Percentiles rank a stretch among this genome's conserved stretches.
These are phyloP conservation scores for Starmerella cellae DNA, from an alignment of 805 yeast species.

Conservation along the genomic window DNA sequence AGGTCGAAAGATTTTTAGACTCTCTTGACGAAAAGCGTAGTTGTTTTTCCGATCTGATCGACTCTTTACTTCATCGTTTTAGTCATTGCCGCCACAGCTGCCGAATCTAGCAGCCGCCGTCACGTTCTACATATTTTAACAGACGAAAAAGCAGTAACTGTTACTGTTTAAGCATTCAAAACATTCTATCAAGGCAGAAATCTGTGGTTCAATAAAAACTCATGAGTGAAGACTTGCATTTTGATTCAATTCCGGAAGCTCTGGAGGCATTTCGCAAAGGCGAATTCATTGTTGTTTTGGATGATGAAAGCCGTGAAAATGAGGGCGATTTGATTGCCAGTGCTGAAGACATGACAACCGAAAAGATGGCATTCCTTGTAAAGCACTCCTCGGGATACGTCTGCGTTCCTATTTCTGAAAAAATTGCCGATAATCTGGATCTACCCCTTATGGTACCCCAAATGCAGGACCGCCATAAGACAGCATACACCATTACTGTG, in stretches of 20 bases:
- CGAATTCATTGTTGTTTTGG: conserved; percentile 88
- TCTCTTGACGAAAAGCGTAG: no score
- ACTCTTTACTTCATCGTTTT: no score
- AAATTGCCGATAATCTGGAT: conserved; percentile 64
- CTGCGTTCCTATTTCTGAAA: conserved; percentile 74
- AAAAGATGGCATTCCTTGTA: conserved; percentile 88
- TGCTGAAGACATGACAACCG: conserved; percentile 66
- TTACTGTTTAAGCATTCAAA: no score
- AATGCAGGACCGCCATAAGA: conserved; percentile 75
- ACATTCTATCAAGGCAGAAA: no score
- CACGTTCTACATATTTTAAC: no score
- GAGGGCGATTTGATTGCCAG: conserved; percentile 95
- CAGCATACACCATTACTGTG: conserved; percentile 90
- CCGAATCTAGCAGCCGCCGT: no score
- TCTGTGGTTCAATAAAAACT: no score
- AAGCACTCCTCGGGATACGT: conserved; percentile 68
- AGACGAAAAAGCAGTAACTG: no score
- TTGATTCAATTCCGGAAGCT: conserved; percentile 54
- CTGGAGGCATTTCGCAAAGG: conserved; percentile 59
- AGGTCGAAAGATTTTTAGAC: no score
- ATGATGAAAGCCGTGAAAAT: conserved; percentile 89
- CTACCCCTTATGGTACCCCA: conserved; percentile 63
- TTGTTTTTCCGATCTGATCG: no score
- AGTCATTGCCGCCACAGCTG: no score
- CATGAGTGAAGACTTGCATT: no score